Percentiles rank a stretch among this genome's conserved stretches.
Evolutionary conservation across 2,329 filamentous ascomycete species (phyloP).

Genomic region (Colletotrichum scovillei): DNA sequence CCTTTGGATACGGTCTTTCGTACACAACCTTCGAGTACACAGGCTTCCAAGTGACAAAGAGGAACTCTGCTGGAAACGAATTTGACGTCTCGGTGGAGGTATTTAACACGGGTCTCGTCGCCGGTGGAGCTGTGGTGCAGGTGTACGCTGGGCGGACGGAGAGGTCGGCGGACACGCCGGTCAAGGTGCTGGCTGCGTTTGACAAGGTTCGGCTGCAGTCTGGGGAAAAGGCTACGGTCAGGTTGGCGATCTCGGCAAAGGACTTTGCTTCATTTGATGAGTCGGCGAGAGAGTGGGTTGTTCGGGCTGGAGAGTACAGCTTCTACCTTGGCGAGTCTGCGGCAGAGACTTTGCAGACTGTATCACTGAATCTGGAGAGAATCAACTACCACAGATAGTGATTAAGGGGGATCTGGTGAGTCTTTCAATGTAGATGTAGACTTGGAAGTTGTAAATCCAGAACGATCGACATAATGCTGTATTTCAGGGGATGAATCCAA

Average conservation of each 20-base stretch:
- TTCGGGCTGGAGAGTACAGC: conserved; percentile 41
- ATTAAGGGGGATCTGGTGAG: too few species aligned
- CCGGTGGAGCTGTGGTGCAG: conserved; percentile 66
- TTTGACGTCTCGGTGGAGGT: conserved; percentile 61
- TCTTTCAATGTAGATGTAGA: not conserved
- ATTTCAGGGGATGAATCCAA: too few species aligned
- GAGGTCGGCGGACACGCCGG: conserved; percentile 31
- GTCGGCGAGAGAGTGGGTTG: conserved; percentile 40
- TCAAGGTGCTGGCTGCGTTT: conserved; percentile 46
- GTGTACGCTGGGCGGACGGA: conserved; percentile 55
- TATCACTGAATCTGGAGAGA: not conserved
- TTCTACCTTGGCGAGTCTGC: conserved; percentile 43
- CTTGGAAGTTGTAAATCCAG: too few species aligned
- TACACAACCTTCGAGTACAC: conserved; percentile 71
- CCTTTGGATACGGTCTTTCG: conserved; percentile 74
- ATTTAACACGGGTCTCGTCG: conserved; percentile 66
- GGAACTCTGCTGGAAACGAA: conserved; percentile 52
- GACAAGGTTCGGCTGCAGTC: conserved; percentile 42
- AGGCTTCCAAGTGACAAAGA: conserved; percentile 51
- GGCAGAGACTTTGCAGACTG: conserved; percentile 35
- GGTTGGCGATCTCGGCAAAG: conserved; percentile 35
- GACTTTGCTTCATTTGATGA: conserved; percentile 46
- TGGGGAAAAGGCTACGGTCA: conserved; percentile 34
- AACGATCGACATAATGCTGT: too few species aligned
- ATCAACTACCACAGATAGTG: not conserved